phyloP scores from a whole-genome alignment of 345 rosid species.

The Citrus sp. region DNA sequence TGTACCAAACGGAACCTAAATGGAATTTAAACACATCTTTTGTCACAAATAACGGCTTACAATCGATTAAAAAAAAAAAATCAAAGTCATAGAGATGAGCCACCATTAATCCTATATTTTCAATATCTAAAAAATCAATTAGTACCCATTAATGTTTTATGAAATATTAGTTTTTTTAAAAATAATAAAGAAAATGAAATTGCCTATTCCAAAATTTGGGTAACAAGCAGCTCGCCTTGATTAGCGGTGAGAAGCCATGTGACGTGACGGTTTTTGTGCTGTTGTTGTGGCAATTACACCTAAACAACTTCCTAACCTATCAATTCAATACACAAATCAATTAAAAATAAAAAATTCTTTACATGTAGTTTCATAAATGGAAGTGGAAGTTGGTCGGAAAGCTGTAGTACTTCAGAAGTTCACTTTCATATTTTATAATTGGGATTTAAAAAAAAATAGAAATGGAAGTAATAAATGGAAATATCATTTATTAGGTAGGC shows the following conservation, averaged over 20 bases:
- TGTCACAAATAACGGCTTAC: not conserved
- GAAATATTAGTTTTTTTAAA: too few relatives aligned
- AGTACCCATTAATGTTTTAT: not conserved
- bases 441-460: not conserved
- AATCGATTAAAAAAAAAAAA: not conserved
- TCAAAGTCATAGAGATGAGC: not conserved
- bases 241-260: slow-evolving; percentile 14
- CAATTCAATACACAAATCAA: not conserved
- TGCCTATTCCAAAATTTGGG: too few relatives aligned
- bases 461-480: not conserved
- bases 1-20: too few relatives aligned
- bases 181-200: not conserved
- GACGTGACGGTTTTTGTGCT: not conserved
- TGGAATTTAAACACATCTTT: not conserved
- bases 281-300: not conserved
- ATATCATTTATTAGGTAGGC: not conserved
- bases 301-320: not conserved
- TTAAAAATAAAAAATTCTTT: not conserved
- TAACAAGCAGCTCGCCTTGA: slow-evolving; percentile 3
- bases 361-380: not conserved
- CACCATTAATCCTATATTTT: not conserved
- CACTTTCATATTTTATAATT: too few relatives aligned
- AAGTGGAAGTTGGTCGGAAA: not conserved
- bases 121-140: not conserved
- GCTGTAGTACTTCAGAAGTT: not conserved